Base-by-base conservation (phyloP, 2,329 filamentous ascomycete species). In the Epichloe bromicola region DNA sequence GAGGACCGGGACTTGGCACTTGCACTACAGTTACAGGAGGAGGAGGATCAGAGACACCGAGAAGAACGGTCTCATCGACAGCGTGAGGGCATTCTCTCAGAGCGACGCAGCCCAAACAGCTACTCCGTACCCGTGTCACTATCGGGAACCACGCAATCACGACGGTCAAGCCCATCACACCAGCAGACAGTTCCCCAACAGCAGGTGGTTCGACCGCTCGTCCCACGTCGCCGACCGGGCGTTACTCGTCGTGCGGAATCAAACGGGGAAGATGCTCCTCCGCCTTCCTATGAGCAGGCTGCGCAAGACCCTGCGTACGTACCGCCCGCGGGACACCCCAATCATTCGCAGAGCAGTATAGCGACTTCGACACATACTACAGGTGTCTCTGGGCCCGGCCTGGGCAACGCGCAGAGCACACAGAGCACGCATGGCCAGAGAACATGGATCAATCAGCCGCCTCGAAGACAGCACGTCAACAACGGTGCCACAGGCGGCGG, bases 1-100 rank as follows among this genome's bases (percentile, higher is more conserved):
- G 81, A 96, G 67, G 90, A 96, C 60, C 82, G 90, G 53, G 87
- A 93, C 54, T 69, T 96, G 33, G 93, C 93, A 0, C 75, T 97
- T 3, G 90, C 91, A 0, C 74, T 98, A 6, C 93, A 97, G 62
- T 76, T 96, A 1, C 91, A 97, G 64, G 93, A 97, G 61, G 89
- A 95, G 63, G 91, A 97, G 65, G 88, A 96, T 56, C 83, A 88
- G 60, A 78, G 82, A 14, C 80, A 89, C 56, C 77, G 79, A n/a
- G 75, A 80, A 47, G 76, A 81, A 46, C 75, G 81, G 52, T 79
- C 78, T 10, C 77, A 82, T 1, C 75, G 83, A 7, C 72, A 74
- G 11, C 73, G 80, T n/a, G 83, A 89, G 63, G 81, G 80, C 50
- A 71, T 80, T 52, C 71, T 87, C 1, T 86, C 82, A 0, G 82